Conservation (phyloP, 495 filamentous ascomycete species). For the Aspergillus steynii region DNA sequence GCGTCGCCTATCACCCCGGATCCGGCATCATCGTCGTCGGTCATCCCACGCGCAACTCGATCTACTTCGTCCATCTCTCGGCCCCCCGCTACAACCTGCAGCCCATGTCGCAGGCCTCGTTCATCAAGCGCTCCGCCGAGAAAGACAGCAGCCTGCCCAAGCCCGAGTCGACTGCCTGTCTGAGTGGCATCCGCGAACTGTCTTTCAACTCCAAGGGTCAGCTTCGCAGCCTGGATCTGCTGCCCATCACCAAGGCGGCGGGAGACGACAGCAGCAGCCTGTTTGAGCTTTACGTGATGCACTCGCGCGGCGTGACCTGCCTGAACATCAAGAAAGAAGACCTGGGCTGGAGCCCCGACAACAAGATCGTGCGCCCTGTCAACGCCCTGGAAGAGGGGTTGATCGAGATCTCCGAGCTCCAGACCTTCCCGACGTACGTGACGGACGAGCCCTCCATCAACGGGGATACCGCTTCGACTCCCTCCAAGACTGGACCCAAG, state of each 20-base stretch:
- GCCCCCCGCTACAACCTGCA: constrained; percentile 85
- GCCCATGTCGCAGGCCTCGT: constrained; percentile 80
- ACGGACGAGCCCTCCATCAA: constrained; percentile 53
- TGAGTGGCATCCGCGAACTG: constrained; percentile 93
- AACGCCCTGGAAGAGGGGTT: constrained; percentile 70
- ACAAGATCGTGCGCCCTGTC: constrained; percentile 73
- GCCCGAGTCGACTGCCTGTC: constrained; percentile 90
- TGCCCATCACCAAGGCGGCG: constrained; percentile 56
- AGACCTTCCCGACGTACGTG: constrained; percentile 41
- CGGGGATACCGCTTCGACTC: constrained; percentile 42
- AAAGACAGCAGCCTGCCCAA: constrained; percentile 74
- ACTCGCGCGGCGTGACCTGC: constrained; percentile 91
- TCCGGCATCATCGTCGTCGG: constrained; percentile 92
- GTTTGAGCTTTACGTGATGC: constrained; percentile 96
- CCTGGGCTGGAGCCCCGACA: constrained; percentile 84
- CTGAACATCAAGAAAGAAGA: constrained; percentile 81
- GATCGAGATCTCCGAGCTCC: constrained; percentile 54
- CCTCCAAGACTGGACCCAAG: constrained; percentile 35
- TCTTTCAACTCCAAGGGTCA: constrained; percentile 86
- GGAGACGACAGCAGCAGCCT: constrained; percentile 57
- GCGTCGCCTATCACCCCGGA: constrained; percentile 85
- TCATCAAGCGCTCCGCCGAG: constrained; percentile 69
- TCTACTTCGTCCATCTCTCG: constrained; percentile 94
- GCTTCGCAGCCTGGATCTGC: constrained; percentile 84
- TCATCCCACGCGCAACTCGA: constrained; percentile 93